These are phyloP conservation scores for Globisporangium rhizosaccharum DNA, from an alignment of 352 stramenopile genomes.

Conservation along the genomic window DNA sequence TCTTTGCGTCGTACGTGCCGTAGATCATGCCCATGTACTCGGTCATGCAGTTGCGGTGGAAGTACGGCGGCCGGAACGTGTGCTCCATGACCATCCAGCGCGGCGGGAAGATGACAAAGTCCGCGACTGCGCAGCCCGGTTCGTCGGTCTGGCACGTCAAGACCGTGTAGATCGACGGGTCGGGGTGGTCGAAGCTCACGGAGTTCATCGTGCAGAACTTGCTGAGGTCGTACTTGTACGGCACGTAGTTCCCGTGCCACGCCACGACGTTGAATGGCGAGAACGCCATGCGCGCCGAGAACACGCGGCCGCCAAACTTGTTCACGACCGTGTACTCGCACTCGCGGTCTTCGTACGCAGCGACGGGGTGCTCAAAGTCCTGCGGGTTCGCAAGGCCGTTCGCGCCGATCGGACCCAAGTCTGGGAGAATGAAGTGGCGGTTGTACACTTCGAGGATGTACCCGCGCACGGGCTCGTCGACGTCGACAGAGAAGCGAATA, in stretches of 20 bases:
- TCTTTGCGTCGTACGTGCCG: slow-evolving; percentile 95
- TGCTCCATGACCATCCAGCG: slow-evolving; percentile 92
- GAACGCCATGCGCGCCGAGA: slow-evolving; percentile 74
- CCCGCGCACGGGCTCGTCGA: slow-evolving; percentile 81
- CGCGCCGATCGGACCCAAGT: slow-evolving; percentile 93
- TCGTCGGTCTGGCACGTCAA: slow-evolving; percentile 93
- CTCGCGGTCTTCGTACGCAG: slow-evolving; percentile 87
- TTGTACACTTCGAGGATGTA: slow-evolving; percentile 96
- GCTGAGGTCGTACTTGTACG: slow-evolving; percentile 96
- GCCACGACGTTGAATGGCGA: slow-evolving; percentile 97
- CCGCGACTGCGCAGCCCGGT: slow-evolving; percentile 89
- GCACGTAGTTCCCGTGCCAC: slow-evolving; percentile 98
- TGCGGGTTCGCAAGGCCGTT: slow-evolving; percentile 95
- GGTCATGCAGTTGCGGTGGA: slow-evolving; percentile 96
- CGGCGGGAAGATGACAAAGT: slow-evolving; percentile 98
- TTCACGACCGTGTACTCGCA: slow-evolving; percentile 65
- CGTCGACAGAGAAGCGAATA: slow-evolving; percentile 91
- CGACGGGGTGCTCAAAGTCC: slow-evolving; percentile 92
- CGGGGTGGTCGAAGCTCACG: slow-evolving; percentile 95
- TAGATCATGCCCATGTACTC: slow-evolving; percentile 98
- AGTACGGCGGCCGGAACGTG: slow-evolving; percentile 92
- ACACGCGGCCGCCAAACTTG: slow-evolving; percentile 90
- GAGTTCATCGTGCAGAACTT: slow-evolving; percentile 95
- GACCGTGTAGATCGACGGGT: slow-evolving; percentile 97
- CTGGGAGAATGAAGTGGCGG: slow-evolving; percentile 93